These are phyloP conservation scores for Cutaneotrichosporon cutaneum DNA, from an alignment of 1,284 basidiomycete species.

Conservation along the genomic window DNA sequence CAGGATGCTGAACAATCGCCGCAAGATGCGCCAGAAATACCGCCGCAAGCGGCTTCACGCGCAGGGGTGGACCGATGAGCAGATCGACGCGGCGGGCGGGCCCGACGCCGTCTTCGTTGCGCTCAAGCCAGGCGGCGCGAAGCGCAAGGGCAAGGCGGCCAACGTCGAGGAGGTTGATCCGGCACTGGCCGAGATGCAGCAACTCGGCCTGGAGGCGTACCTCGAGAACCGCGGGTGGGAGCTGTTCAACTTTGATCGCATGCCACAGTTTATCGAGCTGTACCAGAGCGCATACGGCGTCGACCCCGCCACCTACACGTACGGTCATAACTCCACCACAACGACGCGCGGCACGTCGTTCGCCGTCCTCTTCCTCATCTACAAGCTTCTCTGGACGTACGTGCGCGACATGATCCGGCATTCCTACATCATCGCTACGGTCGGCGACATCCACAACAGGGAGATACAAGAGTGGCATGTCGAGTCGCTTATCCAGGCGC, in stretches of 20 bases:
- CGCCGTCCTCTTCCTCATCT: conserved; percentile 22
- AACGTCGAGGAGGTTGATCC: not conserved
- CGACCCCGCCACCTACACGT: not conserved
- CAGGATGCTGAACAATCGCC: conserved; percentile 24
- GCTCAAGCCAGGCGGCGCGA: not conserved
- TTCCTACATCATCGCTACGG: not conserved
- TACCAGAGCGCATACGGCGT: not conserved
- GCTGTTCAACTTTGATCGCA: conserved; percentile 28
- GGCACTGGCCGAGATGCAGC: not conserved
- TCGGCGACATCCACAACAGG: not conserved
- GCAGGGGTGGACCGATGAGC: conserved; percentile 30
- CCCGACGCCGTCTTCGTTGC: conserved; percentile 30
- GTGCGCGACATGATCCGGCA: not conserved
- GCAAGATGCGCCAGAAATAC: conserved; percentile 28
- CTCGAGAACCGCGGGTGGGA: conserved; percentile 23
- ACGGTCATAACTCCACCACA: not conserved
- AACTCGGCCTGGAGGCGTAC: not conserved
- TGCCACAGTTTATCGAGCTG: conserved; percentile 13
- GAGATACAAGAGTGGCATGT: not conserved
- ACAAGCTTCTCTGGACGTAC: conserved; percentile 1
- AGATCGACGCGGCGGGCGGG: conserved; percentile 32
- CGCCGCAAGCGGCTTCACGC: conserved; percentile 28
- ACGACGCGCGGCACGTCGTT: conserved; percentile 18
- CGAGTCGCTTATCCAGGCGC: not conserved
- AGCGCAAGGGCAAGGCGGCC: conserved; percentile 1